phyloP scores from a whole-genome alignment of 2,329 filamentous ascomycete species.

The Teratosphaeria zuluensis region DNA sequence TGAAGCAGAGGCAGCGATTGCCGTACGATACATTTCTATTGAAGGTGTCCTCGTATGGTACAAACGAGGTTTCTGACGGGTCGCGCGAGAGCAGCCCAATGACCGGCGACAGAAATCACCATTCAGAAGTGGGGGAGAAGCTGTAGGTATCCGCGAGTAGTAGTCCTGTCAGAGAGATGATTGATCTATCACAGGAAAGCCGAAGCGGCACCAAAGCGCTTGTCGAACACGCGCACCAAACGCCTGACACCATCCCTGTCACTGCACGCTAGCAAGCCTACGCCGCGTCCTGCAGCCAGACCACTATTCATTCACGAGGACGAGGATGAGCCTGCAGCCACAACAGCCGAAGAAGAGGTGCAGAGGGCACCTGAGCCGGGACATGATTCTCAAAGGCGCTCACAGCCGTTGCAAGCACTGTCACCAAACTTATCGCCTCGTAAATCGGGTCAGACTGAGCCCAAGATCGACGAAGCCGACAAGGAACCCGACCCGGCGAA shows the following conservation, averaged over 20 bases:
- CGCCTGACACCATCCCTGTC: slow-evolving; percentile 21
- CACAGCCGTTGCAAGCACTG: slow-evolving; percentile 18
- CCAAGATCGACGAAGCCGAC: not conserved
- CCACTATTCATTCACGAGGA: slow-evolving; percentile 22
- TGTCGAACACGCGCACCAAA: slow-evolving; percentile 23
- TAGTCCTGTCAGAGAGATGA: not conserved
- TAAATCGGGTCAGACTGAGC: slow-evolving; percentile 5
- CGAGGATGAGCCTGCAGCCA: slow-evolving; percentile 7
- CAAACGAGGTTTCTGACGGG: not conserved
- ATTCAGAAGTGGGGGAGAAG: not conserved
- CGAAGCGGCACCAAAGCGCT: slow-evolving; percentile 10
- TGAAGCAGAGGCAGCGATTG: slow-evolving; percentile 44
- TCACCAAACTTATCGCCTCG: slow-evolving; percentile 19
- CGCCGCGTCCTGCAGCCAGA: slow-evolving; percentile 2
- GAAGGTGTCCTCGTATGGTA: slow-evolving; percentile 11
- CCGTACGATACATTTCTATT: slow-evolving; percentile 32
- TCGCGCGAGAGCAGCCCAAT: slow-evolving; percentile 7
- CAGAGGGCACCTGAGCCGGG: not conserved
- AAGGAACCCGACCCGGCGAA: not conserved
- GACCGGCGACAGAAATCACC: slow-evolving; percentile 1
- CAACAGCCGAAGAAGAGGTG: slow-evolving; percentile 1
- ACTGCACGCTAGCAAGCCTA: slow-evolving; percentile 11
- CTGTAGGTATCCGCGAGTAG: not conserved
- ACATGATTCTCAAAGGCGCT: not conserved
- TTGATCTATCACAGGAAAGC: not conserved